Conservation (phyloP, 148 eudicot species). For the Vaccinium corymbosum region DNA sequence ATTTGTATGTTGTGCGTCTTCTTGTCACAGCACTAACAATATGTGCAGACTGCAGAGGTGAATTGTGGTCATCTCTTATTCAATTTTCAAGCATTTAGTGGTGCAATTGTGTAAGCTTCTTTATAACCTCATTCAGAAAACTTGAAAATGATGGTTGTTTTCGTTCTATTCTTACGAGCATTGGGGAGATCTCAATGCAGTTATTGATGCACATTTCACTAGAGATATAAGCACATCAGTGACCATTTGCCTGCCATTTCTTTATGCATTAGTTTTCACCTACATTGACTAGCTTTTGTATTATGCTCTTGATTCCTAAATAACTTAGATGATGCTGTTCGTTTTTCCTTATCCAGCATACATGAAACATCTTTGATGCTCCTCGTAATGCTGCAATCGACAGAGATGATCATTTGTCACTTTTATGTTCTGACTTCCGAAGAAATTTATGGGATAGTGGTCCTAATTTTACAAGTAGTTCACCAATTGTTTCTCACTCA, state of each 20-base stretch:
- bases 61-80: not conserved
- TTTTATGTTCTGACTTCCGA: slow-evolving; percentile 49
- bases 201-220: slow-evolving; percentile 74
- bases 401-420: slow-evolving; percentile 74
- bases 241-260: not conserved
- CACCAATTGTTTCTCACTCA: slow-evolving; percentile 85
- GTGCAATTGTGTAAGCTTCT: not conserved
- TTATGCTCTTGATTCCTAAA: not conserved
- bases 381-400: slow-evolving; percentile 66
- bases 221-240: slow-evolving; percentile 67
- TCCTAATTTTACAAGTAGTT: slow-evolving; percentile 31
- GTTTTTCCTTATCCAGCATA: slow-evolving; percentile 29
- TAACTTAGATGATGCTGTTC: not conserved
- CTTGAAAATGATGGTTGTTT: not conserved
- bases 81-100: not conserved
- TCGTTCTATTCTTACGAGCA: slow-evolving; percentile 44
- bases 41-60: not conserved
- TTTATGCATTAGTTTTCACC: not conserved
- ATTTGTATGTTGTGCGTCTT: not conserved
- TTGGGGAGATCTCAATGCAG: slow-evolving; percentile 77
- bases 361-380: slow-evolving; percentile 29
- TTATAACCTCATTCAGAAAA: not conserved
- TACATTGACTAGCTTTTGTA: not conserved
- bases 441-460: slow-evolving; percentile 46
- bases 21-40: not conserved